Base-by-base conservation (phyloP, 2,329 filamentous ascomycete species). In the Magnaporthiopsis poae region DNA sequence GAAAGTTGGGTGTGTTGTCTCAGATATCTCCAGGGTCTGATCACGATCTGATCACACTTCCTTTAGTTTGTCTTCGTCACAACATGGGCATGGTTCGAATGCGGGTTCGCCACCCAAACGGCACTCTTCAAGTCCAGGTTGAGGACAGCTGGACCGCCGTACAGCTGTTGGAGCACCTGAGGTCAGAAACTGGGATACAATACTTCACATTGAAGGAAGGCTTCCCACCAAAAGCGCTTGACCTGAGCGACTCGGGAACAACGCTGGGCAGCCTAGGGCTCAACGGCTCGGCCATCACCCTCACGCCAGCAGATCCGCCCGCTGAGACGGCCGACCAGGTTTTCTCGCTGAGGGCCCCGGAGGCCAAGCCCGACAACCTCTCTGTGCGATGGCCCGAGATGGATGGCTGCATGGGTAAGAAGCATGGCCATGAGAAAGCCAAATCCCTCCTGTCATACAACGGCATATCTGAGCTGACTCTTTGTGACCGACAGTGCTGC, bases 141-240 rank as follows among this genome's bases (percentile, higher is more conserved):
- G 80, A 86, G 52, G 88, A 92, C 66, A 79, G 84, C 68, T 88
- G 90, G 65, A 89, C 86, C 3, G 82, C 91, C 62, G 79, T 78
- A 63, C 81, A 87, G 65, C 80, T 93, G 0, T 79, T 88, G 62
- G 74, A 81, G 4, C 80, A 84, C 64, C 87, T 93, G 72, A 82
- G 81, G 65, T 78, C 84, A 64, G 85, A 86, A 72, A 91, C 90
- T 1, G 84, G 84, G 5, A 81, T 94, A 21, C 72, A 81, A 8
- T 80, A 81, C 18, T 92, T 94, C 73, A 85, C 90, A 61, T 80
- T 96, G 69, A 96, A 95, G 80, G 91, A 89, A 77, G 92, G 92
- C 52, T 96, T 90, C 72, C 94, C 94, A 0, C 88, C 91, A 31
- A 87, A 88, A 73, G 80, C 86, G 0, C 82, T 98, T 21, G 81